Evolutionary conservation across 2,329 filamentous ascomycete species (phyloP).

Genomic region (Claviceps purpurea): DNA sequence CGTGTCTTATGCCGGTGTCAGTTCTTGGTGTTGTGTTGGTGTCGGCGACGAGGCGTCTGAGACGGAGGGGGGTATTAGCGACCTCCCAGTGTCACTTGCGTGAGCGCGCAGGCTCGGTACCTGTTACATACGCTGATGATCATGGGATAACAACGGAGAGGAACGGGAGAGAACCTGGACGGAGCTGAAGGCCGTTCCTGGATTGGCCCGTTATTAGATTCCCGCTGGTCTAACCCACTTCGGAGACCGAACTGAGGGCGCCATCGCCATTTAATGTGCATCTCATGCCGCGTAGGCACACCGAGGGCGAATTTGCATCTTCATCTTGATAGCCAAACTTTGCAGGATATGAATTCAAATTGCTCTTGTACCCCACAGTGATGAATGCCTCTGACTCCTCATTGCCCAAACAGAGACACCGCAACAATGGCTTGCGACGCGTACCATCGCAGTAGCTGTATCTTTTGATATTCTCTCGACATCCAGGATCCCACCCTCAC

Average conservation of each 20-base stretch:
- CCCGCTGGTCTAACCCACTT: background rate
- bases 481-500: background rate
- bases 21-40: background rate
- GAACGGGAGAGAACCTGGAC: background rate
- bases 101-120: background rate
- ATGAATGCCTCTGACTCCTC: too few relatives aligned
- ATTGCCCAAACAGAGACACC: background rate
- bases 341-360: too few relatives aligned
- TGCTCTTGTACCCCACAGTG: too few relatives aligned
- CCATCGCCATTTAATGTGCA: too few relatives aligned
- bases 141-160: too few relatives aligned
- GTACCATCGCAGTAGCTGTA: background rate
- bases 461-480: background rate
- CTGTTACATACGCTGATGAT: background rate
- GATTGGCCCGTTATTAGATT: background rate
- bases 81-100: background rate
- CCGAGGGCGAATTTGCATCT: too few relatives aligned
- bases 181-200: background rate
- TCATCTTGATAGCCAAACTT: too few relatives aligned
- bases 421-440: background rate
- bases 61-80: background rate
- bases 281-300: too few relatives aligned
- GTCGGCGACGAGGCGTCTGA: too few relatives aligned
- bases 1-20: constrained; percentile 2
- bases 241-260: background rate